A percentile compares a stretch with the other conserved stretches of the same genome.
phyloP scores from a whole-genome alignment of 2,329 filamentous ascomycete species.

The Hymenoscyphus repandus region DNA sequence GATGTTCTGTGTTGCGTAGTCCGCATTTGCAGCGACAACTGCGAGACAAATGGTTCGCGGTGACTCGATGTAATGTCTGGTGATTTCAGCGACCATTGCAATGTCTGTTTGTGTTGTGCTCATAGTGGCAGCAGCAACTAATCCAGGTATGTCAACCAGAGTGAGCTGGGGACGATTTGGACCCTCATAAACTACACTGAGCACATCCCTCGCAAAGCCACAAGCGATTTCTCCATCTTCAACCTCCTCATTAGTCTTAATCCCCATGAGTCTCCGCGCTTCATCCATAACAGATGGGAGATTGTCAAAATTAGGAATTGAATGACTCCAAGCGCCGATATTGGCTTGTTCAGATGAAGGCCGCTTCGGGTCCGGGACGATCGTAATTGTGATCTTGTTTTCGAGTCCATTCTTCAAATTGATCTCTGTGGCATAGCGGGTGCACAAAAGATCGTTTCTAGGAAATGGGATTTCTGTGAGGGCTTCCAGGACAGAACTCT shows the following conservation, averaged over 20 bases:
- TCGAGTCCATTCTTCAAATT: constrained; percentile 30
- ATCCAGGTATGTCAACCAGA: constrained; percentile 33
- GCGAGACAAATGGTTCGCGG: constrained; percentile 41
- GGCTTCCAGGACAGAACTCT: constrained; percentile 60
- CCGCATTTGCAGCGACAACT: constrained; percentile 39
- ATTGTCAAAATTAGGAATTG: constrained; percentile 24
- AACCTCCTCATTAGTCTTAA: constrained; percentile 21
- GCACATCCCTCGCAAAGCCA: constrained; percentile 25
- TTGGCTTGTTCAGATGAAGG: constrained; percentile 42
- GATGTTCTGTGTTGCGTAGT: constrained; percentile 38
- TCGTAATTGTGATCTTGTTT: constrained; percentile 47
- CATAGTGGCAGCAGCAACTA: constrained; percentile 16
- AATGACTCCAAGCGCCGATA: constrained; percentile 32
- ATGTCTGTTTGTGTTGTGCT: constrained; percentile 4
- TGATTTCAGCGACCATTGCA: constrained; percentile 25
- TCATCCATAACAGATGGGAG: constrained; percentile 27
- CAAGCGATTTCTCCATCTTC: constrained; percentile 1
- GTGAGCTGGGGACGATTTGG: constrained; percentile 25
- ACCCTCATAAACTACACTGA: constrained; percentile 27
- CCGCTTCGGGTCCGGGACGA: constrained; percentile 48
- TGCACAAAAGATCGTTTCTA: constrained; percentile 54
- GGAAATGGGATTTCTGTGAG: constrained; percentile 58
- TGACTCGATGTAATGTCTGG: constrained; percentile 36
- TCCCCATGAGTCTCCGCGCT: constrained; percentile 26
- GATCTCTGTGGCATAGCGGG: constrained; percentile 48